Evolutionary conservation across 176 grass and related monocot genomes (phyloP).

Genomic region (Rhynchospora pubera): DNA sequence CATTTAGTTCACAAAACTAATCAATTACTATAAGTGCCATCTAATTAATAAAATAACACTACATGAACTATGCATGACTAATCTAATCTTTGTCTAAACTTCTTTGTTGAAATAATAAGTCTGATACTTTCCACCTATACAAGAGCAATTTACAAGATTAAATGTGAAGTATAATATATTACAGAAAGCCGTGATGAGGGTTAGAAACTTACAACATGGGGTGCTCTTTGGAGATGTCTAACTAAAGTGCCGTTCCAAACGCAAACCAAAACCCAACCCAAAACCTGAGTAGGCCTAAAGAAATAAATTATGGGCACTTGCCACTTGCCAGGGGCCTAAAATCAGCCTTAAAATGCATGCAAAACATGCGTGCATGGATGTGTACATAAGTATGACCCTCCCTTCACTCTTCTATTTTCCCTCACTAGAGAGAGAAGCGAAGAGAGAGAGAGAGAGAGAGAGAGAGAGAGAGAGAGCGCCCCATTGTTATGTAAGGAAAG

Average conservation of each 20-base stretch:
- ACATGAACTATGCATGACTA: not conserved
- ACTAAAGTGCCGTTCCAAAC: not conserved
- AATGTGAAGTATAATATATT: too few relatives aligned
- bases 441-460: conserved; percentile 6
- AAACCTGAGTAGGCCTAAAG: not conserved
- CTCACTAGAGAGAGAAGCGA: not conserved
- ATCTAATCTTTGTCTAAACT: not conserved
- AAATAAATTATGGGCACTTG: not conserved
- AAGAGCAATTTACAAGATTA: not conserved
- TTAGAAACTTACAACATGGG: not conserved
- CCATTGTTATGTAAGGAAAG: conserved; percentile 21
- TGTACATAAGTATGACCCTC: not conserved
- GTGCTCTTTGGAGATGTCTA: not conserved
- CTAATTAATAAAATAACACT: not conserved
- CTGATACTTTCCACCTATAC: not conserved
- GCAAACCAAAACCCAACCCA: conserved; percentile 31
- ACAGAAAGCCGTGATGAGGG: too few relatives aligned
- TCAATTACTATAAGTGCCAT: not conserved
- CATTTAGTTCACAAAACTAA: not conserved
- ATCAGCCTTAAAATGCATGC: not conserved
- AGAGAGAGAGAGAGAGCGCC: conserved; percentile 1
- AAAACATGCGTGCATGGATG: conserved; percentile 29
- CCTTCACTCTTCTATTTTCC: not conserved
- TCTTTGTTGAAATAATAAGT: not conserved
- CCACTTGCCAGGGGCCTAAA: not conserved